A percentile compares a stretch with the other conserved stretches of the same genome.
These are phyloP conservation scores for Starmerella floricola DNA, from an alignment of 805 yeast genomes.

Conservation along the genomic window DNA sequence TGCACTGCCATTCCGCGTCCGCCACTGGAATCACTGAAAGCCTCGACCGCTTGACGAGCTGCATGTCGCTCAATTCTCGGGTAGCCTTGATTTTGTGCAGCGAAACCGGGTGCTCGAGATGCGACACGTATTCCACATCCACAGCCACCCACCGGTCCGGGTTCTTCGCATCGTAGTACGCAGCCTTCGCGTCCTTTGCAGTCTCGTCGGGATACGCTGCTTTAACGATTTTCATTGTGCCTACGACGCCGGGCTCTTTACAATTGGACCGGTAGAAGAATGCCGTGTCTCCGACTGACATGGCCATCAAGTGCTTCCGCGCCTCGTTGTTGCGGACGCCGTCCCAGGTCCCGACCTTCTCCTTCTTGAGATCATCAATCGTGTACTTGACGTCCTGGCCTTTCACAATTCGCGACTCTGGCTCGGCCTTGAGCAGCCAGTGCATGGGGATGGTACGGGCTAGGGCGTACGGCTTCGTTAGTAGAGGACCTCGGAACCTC, in stretches of 20 bases:
- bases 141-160: slow-evolving; percentile 49
- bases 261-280: slow-evolving; percentile 49
- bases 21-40: slow-evolving; percentile 43
- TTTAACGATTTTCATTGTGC: slow-evolving; percentile 29
- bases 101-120: slow-evolving; percentile 34
- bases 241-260: slow-evolving; percentile 44
- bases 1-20: slow-evolving; percentile 32
- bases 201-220: slow-evolving; percentile 28
- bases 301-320: slow-evolving; percentile 37
- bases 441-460: slow-evolving; percentile 12
- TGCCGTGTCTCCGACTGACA: slow-evolving; percentile 38
- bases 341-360: slow-evolving; percentile 40
- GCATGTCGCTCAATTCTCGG: slow-evolving; percentile 32
- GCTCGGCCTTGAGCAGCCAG: slow-evolving; percentile 50
- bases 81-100: slow-evolving; percentile 33
- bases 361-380: slow-evolving; percentile 33
- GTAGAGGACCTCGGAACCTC: no score
- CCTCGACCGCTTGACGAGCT: slow-evolving; percentile 39
- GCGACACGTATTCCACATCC: slow-evolving; percentile 35
- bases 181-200: slow-evolving; percentile 33
- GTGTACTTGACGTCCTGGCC: slow-evolving; percentile 42
- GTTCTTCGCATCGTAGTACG: slow-evolving; percentile 41
- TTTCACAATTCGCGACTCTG: slow-evolving; percentile 38
- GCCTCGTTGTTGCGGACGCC: slow-evolving; percentile 52
- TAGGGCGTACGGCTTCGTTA: no score